Conservation (phyloP, 345 rosid genomes). For the Atalantia buxifolia region DNA sequence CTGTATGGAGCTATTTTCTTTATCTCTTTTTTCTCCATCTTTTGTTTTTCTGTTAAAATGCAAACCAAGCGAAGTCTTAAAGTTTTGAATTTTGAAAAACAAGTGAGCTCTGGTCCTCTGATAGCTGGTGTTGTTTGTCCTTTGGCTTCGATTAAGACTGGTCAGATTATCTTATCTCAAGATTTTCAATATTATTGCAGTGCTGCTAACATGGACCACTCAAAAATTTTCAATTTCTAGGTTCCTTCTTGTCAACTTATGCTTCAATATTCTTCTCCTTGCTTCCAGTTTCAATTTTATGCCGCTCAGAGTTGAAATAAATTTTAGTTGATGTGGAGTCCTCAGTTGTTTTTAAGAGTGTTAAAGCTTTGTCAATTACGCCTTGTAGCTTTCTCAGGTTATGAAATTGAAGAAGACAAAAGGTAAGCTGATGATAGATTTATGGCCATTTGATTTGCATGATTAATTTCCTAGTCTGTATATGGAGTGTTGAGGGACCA, state of each 20-base stretch:
- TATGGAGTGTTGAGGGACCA: background rate
- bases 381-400: background rate
- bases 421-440: background rate
- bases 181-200: conserved; percentile 1
- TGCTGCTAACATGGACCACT: conserved; percentile 24
- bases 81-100: conserved; percentile 17
- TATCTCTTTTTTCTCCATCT: background rate
- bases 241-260: background rate
- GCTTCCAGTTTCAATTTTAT: background rate
- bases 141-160: conserved; percentile 12
- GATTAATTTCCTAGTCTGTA: background rate
- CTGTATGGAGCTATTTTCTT: background rate
- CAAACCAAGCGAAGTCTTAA: background rate
- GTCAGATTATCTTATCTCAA: conserved; percentile 14
- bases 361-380: background rate
- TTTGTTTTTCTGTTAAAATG: background rate
- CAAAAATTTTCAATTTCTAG: background rate
- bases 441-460: background rate
- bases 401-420: background rate
- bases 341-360: background rate
- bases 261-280: background rate
- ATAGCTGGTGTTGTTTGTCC: conserved; percentile 21
- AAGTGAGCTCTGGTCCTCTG: background rate
- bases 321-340: background rate
- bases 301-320: background rate